These are phyloP conservation scores for Dionaea muscipula DNA, from an alignment of 179 eudicot species.

Conservation along the genomic window DNA sequence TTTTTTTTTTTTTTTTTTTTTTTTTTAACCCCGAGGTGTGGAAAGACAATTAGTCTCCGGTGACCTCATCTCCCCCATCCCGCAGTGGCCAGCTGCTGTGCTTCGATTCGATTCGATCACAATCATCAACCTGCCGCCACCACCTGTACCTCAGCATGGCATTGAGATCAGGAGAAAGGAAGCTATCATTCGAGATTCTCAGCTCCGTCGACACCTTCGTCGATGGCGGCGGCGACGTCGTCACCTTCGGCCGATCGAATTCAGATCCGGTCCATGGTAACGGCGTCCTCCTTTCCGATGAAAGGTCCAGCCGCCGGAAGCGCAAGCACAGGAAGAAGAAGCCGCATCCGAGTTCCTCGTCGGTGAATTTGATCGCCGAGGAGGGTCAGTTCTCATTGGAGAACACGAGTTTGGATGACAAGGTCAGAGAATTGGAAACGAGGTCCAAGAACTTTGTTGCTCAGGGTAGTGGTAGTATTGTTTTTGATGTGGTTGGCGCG, in stretches of 20 bases:
- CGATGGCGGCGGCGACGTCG: slow-evolving; percentile 9
- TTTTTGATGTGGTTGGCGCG: slow-evolving; percentile 24
- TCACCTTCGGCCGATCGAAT: slow-evolving; percentile 21
- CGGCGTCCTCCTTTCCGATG: not conserved
- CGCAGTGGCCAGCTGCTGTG: too few relatives aligned
- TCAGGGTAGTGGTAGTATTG: slow-evolving; percentile 16
- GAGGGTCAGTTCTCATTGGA: slow-evolving; percentile 4
- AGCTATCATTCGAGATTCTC: slow-evolving; percentile 59
- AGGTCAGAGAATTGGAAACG: slow-evolving; percentile 9
- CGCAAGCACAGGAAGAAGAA: slow-evolving; percentile 20
- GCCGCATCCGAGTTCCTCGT: slow-evolving; percentile 10
- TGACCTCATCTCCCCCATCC: too few relatives aligned
- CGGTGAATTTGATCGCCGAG: slow-evolving; percentile 18
- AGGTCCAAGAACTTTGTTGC: slow-evolving; percentile 10
- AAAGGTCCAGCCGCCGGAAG: slow-evolving; percentile 21
- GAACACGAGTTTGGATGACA: not conserved
- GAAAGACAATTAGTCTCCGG: too few relatives aligned
- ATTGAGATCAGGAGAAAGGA: slow-evolving; percentile 39
- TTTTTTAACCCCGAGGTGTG: too few relatives aligned
- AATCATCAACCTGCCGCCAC: too few relatives aligned
- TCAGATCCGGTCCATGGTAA: slow-evolving; percentile 19
- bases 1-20: too few relatives aligned
- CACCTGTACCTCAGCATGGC: slow-evolving; percentile 20
- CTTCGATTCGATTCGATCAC: too few relatives aligned
- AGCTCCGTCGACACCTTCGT: slow-evolving; percentile 12